phyloP scores from a whole-genome alignment of 2,329 filamentous ascomycete species.

The Pseudogymnoascus sp. region DNA sequence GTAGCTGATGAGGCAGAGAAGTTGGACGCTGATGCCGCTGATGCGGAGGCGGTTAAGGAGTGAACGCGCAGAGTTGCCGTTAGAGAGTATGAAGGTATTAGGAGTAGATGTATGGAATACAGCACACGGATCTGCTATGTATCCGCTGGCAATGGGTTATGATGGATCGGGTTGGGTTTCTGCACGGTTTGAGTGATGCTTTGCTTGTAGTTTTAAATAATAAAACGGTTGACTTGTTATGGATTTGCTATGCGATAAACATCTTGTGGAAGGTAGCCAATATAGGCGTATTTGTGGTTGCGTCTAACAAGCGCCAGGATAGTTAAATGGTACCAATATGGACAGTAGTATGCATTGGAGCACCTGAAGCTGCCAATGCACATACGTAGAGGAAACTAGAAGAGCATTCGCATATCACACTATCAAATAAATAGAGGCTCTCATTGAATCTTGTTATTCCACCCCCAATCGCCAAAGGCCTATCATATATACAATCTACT shows the following conservation, averaged over 20 bases:
- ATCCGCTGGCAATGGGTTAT: not conserved
- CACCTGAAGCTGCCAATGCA: not conserved
- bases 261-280: not conserved
- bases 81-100: not conserved
- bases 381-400: not conserved
- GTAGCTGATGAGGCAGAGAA: constrained; percentile 38
- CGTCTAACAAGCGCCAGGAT: not conserved
- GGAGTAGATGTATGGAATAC: not conserved
- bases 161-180: not conserved
- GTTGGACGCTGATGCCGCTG: constrained; percentile 19
- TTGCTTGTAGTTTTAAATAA: not conserved
- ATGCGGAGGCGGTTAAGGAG: not conserved
- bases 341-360: not conserved
- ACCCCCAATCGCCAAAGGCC: not conserved
- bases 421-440: not conserved
- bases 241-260: not conserved
- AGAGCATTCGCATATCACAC: not conserved
- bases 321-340: not conserved
- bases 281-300: not conserved
- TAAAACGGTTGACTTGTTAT: not conserved
- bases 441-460: not conserved
- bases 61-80: not conserved
- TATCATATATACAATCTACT: constrained; percentile 5
- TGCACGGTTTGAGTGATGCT: not conserved
- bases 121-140: not conserved